Evolutionary conservation across 1,284 basidiomycete species (phyloP).

Genomic region (Ceratobasidium sp.): DNA sequence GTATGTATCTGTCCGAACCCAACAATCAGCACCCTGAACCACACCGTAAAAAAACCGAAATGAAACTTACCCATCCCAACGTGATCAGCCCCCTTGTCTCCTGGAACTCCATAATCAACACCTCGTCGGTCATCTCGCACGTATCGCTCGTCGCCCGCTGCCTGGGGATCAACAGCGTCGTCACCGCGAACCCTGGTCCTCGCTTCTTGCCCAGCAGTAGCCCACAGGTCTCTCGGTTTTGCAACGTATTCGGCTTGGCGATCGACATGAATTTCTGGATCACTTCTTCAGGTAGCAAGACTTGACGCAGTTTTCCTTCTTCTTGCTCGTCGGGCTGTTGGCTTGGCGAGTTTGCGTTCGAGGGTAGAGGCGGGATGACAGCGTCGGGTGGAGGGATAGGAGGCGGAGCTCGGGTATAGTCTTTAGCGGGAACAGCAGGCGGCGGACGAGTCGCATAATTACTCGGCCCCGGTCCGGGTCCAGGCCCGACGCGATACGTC

Average conservation of each 20-base stretch:
- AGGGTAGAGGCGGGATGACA: conserved; percentile 9
- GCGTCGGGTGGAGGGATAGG: conserved; percentile 10
- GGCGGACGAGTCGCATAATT: conserved; percentile 42
- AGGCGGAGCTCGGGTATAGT: conserved; percentile 3
- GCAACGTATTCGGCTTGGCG: conserved; percentile 70
- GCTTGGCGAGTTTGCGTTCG: background rate
- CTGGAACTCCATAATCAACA: conserved; percentile 85
- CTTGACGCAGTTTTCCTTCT: conserved; percentile 38
- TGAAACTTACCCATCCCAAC: conserved; percentile 82
- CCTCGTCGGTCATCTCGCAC: conserved; percentile 89
- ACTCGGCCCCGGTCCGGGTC: conserved; percentile 54
- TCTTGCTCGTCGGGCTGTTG: conserved; percentile 29
- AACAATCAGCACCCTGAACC: conserved; percentile 28
- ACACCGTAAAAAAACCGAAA: conserved; percentile 13
- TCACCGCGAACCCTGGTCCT: conserved; percentile 75
- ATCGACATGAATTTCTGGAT: conserved; percentile 80
- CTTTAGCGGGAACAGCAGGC: conserved; percentile 22
- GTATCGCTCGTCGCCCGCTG: conserved; percentile 88
- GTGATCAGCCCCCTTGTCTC: conserved; percentile 80
- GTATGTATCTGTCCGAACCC: conserved; percentile 79
- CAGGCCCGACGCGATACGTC: conserved; percentile 53
- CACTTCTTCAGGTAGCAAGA: conserved; percentile 71
- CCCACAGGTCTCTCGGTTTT: conserved; percentile 75
- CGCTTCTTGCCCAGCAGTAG: conserved; percentile 70
- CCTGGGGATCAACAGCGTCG: conserved; percentile 82